phyloP scores from a whole-genome alignment of 805 yeast species.

The Yamadazyma olivae region DNA sequence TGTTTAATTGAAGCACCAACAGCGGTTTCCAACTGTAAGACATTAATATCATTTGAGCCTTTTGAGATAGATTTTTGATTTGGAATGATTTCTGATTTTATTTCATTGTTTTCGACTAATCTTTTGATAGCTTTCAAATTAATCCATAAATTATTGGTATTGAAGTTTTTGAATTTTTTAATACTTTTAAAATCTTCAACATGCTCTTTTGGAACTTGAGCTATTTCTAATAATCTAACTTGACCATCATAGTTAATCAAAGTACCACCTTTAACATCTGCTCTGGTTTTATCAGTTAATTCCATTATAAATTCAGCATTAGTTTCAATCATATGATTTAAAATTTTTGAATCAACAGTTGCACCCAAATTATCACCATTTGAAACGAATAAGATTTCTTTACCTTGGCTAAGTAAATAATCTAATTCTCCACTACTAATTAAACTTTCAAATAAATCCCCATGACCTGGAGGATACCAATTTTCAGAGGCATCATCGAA shows the following conservation, averaged over 20 bases:
- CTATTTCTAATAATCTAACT: slow-evolving; percentile 92
- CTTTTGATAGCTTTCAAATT: slow-evolving; percentile 92
- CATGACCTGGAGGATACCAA: slow-evolving; percentile 99
- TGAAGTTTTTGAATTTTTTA: slow-evolving; percentile 96
- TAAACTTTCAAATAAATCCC: slow-evolving; percentile 91
- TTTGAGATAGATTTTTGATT: slow-evolving; percentile 79
- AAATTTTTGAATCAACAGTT: slow-evolving; percentile 87
- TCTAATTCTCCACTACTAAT: slow-evolving; percentile 91
- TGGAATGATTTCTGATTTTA: slow-evolving; percentile 93
- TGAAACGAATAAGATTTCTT: slow-evolving; percentile 92
- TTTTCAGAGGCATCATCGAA: slow-evolving; percentile 72
- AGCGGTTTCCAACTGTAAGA: slow-evolving; percentile 95
- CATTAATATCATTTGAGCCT: slow-evolving; percentile 77
- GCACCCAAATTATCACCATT: slow-evolving; percentile 99
- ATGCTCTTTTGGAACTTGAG: slow-evolving; percentile 98
- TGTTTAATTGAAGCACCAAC: slow-evolving; percentile 99
- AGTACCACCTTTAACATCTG: slow-evolving; percentile 99
- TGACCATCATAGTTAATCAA: slow-evolving; percentile 93
- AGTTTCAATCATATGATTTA: slow-evolving; percentile 89
- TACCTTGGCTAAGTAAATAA: slow-evolving; percentile 84
- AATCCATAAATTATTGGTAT: slow-evolving; percentile 98
- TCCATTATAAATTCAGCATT: slow-evolving; percentile 97
- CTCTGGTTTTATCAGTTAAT: slow-evolving; percentile 97
- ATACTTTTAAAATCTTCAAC: slow-evolving; percentile 97
- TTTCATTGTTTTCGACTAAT: slow-evolving; percentile 76